A percentile compares a stretch with the other conserved stretches of the same genome.
phyloP scores from a whole-genome alignment of 2,329 filamentous ascomycete species.

The Karstenula rhodostoma region DNA sequence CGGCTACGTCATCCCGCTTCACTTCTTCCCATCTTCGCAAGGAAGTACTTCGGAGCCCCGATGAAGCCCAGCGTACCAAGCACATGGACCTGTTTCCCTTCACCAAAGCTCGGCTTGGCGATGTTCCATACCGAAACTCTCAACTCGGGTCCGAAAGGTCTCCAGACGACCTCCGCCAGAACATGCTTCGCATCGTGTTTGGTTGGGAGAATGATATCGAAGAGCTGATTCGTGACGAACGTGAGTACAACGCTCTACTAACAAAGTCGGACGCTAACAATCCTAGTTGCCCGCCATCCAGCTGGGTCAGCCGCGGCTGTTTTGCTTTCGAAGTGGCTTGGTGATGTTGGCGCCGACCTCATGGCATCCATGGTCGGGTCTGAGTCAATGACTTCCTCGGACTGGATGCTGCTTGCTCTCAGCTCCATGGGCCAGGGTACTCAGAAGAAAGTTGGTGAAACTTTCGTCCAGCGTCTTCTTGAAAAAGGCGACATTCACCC shows the following conservation, averaged over 20 bases:
- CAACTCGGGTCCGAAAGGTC: conserved; percentile 58
- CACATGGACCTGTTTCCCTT: conserved; percentile 85
- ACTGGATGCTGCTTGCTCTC: conserved; percentile 96
- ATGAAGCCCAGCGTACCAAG: conserved; percentile 65
- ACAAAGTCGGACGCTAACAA: conserved; percentile 24
- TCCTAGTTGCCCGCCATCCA: conserved; percentile 71
- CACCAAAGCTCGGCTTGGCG: conserved; percentile 79
- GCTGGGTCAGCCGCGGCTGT: conserved; percentile 79
- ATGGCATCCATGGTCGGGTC: conserved; percentile 78
- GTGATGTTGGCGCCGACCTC: conserved; percentile 81
- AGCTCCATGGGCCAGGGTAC: conserved; percentile 81
- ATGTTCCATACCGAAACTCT: conserved; percentile 81
- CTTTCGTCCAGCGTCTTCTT: conserved; percentile 88
- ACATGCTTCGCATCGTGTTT: conserved; percentile 95
- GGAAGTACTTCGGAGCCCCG: conserved; percentile 80
- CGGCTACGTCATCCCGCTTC: conserved; percentile 56
- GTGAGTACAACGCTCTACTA: conserved; percentile 48
- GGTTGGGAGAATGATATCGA: conserved; percentile 90
- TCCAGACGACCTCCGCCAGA: conserved; percentile 78
- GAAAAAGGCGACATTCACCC: conserved; percentile 91
- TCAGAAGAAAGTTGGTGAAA: conserved; percentile 88
- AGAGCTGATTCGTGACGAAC: conserved; percentile 83
- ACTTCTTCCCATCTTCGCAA: conserved; percentile 77
- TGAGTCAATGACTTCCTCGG: conserved; percentile 87
- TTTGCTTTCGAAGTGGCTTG: conserved; percentile 90